Conservation (phyloP, 2,329 filamentous ascomycete genomes). For the Diaporthe ampelina region DNA sequence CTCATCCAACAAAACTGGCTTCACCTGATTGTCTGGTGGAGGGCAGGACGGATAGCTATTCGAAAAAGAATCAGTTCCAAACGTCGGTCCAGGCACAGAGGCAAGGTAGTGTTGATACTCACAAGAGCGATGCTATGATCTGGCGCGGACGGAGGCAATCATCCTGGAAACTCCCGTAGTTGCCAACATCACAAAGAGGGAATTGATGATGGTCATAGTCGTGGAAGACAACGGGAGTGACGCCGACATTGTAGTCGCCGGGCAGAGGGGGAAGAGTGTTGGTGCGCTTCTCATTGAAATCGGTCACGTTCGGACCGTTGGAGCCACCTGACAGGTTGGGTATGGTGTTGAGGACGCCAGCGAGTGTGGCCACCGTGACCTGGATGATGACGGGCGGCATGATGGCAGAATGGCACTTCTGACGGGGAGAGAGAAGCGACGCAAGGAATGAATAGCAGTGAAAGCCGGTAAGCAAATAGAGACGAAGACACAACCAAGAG, state of each 20-base stretch:
- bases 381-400: slow-evolving; percentile 35
- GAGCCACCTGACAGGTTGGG: neutral
- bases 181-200: slow-evolving; percentile 13
- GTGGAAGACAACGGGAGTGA: neutral
- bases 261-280: neutral
- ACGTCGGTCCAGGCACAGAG: neutral
- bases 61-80: slow-evolving; percentile 15
- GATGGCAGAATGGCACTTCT: slow-evolving; percentile 20
- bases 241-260: slow-evolving; percentile 23
- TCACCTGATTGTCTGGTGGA: neutral
- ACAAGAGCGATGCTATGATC: slow-evolving; percentile 36
- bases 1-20: neutral
- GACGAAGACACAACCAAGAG: slow-evolving; percentile 33
- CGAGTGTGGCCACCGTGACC: slow-evolving; percentile 20
- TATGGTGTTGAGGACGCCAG: neutral
- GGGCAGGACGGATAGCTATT: slow-evolving; percentile 39
- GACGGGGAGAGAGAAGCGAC: neutral
- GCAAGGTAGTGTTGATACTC: neutral
- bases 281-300: slow-evolving; percentile 30
- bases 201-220: neutral
- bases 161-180: neutral
- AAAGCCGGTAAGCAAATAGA: neutral
- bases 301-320: neutral
- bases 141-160: slow-evolving; percentile 23
- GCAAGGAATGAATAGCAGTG: neutral